These are phyloP conservation scores for Pythium scleroteichum DNA, from an alignment of 352 stramenopile genomes.

Conservation along the genomic window DNA sequence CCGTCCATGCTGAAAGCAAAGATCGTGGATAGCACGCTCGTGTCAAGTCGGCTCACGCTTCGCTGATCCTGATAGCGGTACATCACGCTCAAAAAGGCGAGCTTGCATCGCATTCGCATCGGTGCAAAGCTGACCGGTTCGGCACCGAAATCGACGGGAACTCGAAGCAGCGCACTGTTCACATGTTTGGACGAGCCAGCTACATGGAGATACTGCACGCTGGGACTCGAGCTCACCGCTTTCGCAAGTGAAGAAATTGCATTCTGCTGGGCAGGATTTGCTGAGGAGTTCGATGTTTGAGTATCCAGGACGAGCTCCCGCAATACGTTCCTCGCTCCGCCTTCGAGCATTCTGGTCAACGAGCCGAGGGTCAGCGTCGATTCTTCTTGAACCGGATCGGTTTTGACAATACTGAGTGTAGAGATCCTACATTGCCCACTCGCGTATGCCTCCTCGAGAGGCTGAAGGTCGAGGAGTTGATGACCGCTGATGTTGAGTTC, in stretches of 20 bases:
- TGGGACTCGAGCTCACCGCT: conserved; percentile 1
- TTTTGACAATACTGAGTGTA: not conserved
- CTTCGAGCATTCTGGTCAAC: conserved; percentile 4
- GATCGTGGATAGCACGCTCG: conserved; percentile 11
- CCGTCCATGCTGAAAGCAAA: conserved; percentile 9
- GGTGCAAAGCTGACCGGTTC: conserved; percentile 6
- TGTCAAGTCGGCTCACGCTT: conserved; percentile 9
- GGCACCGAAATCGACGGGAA: not conserved
- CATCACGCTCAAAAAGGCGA: conserved; percentile 19
- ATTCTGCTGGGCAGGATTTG: not conserved
- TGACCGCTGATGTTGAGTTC: conserved; percentile 8
- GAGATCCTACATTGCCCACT: conserved; percentile 1
- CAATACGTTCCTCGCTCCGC: not conserved
- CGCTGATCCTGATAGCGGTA: not conserved
- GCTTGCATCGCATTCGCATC: conserved; percentile 13
- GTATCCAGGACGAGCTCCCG: conserved; percentile 7
- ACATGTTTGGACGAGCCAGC: not conserved
- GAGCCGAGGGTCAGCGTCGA: not conserved
- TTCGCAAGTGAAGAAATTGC: not conserved
- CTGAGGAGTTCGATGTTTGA: not conserved
- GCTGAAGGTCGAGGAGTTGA: not conserved
- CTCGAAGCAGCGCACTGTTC: not conserved
- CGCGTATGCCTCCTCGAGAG: conserved; percentile 1
- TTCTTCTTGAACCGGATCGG: not conserved
- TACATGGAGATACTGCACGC: conserved; percentile 12